Evolutionary conservation across 1,139 yeast species (phyloP).

Genomic region (Kodamaea ohmeri): DNA sequence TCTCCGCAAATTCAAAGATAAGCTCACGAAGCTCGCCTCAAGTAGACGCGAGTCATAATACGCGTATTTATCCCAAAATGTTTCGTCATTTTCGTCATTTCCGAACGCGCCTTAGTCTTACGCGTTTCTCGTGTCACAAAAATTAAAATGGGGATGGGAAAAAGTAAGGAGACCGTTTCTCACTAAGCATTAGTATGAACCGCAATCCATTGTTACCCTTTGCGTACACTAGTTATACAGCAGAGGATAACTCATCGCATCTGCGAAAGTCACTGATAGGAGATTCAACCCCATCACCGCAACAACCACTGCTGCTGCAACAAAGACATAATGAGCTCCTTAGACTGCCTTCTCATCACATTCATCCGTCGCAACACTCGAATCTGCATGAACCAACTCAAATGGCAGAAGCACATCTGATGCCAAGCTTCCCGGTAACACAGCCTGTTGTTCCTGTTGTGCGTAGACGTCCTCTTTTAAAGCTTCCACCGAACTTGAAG

Average conservation of each 20-base stretch:
- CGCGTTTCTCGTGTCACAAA: neutral
- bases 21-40: neutral
- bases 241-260: conserved; percentile 3
- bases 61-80: too few relatives aligned
- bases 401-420: conserved; percentile 1
- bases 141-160: neutral
- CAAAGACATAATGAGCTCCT: neutral
- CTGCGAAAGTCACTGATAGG: conserved; percentile 17
- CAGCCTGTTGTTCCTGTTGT: conserved; percentile 18
- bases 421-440: neutral
- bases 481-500: conserved; percentile 36
- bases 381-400: neutral
- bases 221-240: conserved; percentile 34
- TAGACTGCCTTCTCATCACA: conserved; percentile 29
- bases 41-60: too few relatives aligned
- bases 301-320: conserved; percentile 5
- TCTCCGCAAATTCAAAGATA: neutral
- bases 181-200: conserved; percentile 5
- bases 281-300: conserved; percentile 5
- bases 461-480: conserved; percentile 10
- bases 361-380: conserved; percentile 13
- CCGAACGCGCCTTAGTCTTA: neutral
- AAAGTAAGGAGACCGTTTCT: neutral
- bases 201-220: conserved; percentile 40
- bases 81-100: too few relatives aligned